These are phyloP conservation scores for Arctium minus DNA, from an alignment of 129 eudicot genomes.

Conservation along the genomic window DNA sequence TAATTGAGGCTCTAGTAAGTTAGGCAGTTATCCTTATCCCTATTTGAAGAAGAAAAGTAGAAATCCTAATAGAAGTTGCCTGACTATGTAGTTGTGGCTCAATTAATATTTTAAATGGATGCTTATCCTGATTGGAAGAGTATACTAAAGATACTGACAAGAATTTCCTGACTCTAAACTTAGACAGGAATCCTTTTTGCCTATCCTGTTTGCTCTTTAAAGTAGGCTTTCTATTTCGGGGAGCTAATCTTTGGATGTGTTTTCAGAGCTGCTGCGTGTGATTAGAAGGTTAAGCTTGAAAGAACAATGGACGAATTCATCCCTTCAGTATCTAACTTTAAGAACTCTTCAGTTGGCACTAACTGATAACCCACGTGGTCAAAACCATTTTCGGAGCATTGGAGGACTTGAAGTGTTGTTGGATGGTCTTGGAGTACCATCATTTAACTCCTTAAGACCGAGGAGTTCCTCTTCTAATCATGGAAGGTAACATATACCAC, in stretches of 20 bases:
- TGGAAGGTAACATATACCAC: constrained; percentile 39
- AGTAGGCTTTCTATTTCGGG: neutral
- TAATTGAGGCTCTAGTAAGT: constrained; percentile 11
- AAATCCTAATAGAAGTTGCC: neutral
- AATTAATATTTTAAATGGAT: neutral
- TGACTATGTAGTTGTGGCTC: neutral
- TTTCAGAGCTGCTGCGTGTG: constrained; percentile 86
- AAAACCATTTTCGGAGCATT: constrained; percentile 97
- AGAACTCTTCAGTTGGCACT: constrained; percentile 79
- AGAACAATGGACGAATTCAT: constrained; percentile 65
- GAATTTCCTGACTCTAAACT: neutral
- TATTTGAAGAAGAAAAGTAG: neutral
- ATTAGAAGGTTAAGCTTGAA: constrained; percentile 79
- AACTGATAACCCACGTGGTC: constrained; percentile 83
- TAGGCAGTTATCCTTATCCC: constrained; percentile 5
- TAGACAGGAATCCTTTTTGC: constrained; percentile 2
- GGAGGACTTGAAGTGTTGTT: constrained; percentile 97
- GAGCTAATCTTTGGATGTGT: constrained; percentile 18
- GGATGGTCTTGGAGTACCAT: constrained; percentile 87
- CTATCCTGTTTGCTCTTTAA: neutral
- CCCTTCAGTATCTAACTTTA: constrained; percentile 75
- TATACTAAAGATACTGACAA: neutral
- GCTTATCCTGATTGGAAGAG: constrained; percentile 11
- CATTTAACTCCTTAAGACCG: constrained; percentile 43
- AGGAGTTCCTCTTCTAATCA: constrained; percentile 31